Evolutionary conservation across 192 early-diverging fungal genomes (phyloP).

Genomic region (Podila verticillata): DNA sequence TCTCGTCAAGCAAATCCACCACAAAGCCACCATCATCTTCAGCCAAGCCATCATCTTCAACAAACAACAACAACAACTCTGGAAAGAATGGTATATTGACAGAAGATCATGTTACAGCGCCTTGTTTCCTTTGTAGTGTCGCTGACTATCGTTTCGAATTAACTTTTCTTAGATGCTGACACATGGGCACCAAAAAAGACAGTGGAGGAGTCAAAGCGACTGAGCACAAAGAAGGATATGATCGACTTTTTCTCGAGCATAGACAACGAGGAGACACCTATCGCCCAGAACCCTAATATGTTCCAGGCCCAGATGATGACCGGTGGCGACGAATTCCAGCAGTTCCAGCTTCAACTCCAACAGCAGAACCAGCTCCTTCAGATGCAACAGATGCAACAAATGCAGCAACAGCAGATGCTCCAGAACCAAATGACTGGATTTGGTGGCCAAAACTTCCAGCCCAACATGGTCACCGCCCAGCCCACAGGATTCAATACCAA

Average conservation of each 20-base stretch:
- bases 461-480: constrained; percentile 19
- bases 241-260: constrained; percentile 58
- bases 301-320: constrained; percentile 30
- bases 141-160: neutral
- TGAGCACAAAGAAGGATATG: constrained; percentile 47
- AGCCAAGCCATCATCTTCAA: constrained; percentile 12
- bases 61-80: constrained; percentile 11
- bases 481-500: constrained; percentile 42
- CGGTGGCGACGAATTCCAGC: constrained; percentile 44
- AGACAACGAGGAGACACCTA: constrained; percentile 52
- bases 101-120: neutral
- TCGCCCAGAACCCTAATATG: constrained; percentile 36
- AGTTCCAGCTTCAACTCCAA: constrained; percentile 44
- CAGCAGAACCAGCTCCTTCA: constrained; percentile 31
- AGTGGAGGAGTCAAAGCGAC: constrained; percentile 20
- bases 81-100: constrained; percentile 16
- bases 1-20: constrained; percentile 45
- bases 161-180: constrained; percentile 24
- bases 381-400: constrained; percentile 47
- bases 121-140: neutral
- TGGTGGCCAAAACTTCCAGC: constrained; percentile 18
- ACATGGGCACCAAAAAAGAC: constrained; percentile 40
- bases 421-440: constrained; percentile 42
- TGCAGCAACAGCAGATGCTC: constrained; percentile 39
- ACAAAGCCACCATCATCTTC: constrained; percentile 14